phyloP scores from a whole-genome alignment of 192 early-diverging fungal species.

The Chytriomyces sp. region DNA sequence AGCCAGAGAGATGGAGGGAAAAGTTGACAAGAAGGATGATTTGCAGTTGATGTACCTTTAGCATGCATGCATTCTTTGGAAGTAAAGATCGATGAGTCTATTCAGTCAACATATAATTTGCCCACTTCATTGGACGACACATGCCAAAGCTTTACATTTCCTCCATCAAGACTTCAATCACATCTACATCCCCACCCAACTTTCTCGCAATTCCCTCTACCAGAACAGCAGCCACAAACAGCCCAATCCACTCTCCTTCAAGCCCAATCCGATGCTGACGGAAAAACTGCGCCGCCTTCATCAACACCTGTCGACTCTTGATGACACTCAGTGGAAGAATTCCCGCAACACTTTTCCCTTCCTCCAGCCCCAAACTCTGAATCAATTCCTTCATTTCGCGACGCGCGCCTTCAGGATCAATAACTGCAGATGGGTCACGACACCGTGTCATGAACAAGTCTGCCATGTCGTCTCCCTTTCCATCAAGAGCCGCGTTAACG shows the following conservation, averaged over 20 bases:
- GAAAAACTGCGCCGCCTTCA: slow-evolving; percentile 80
- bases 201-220: slow-evolving; percentile 91
- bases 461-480: slow-evolving; percentile 80
- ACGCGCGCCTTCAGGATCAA: slow-evolving; percentile 76
- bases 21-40: no score
- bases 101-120: no score
- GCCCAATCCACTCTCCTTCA: slow-evolving; percentile 92
- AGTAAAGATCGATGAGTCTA: no score
- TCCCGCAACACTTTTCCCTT: slow-evolving; percentile 29
- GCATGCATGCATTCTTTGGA: no score
- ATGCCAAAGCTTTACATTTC: neutral
- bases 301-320: slow-evolving; percentile 78
- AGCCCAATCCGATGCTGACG: slow-evolving; percentile 87
- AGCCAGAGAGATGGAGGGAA: no score
- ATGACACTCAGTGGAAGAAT: slow-evolving; percentile 78
- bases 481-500: slow-evolving; percentile 82
- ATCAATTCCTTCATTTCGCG: slow-evolving; percentile 75
- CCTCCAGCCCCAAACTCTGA: slow-evolving; percentile 9
- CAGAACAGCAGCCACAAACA: slow-evolving; percentile 86
- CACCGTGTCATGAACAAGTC: slow-evolving; percentile 86
- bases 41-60: no score
- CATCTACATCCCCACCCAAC: slow-evolving; percentile 87
- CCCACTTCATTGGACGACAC: no score
- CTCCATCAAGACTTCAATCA: slow-evolving; percentile 63
- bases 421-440: slow-evolving; percentile 72